phyloP scores from a whole-genome alignment of 2,329 filamentous ascomycete genomes.

The Zarea fungicola region DNA sequence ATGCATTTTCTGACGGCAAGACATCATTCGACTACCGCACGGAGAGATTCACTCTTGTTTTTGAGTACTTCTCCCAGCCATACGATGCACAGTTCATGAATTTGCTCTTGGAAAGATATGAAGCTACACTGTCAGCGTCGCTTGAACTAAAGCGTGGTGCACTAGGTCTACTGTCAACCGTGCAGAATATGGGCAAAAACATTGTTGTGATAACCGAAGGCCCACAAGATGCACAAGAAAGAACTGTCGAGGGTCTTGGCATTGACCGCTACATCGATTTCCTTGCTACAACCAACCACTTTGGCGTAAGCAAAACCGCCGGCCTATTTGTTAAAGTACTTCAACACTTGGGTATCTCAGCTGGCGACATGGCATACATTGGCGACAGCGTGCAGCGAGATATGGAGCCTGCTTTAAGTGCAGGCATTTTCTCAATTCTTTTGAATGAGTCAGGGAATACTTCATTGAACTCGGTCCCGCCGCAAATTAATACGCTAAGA shows the following conservation, averaged over 20 bases:
- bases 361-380: not conserved
- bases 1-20: slow-evolving; percentile 40
- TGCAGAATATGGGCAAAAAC: slow-evolving; percentile 32
- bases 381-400: not conserved
- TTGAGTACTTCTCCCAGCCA: slow-evolving; percentile 23
- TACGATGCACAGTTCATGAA: slow-evolving; percentile 27
- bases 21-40: slow-evolving; percentile 37
- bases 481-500: not conserved
- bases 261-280: not conserved
- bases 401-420: not conserved
- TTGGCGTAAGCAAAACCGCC: not conserved
- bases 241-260: slow-evolving; percentile 28
- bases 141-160: slow-evolving; percentile 34
- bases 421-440: not conserved
- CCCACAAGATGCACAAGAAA: slow-evolving; percentile 41
- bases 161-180: slow-evolving; percentile 25
- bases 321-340: not conserved
- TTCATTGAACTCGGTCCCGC: not conserved
- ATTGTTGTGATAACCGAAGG: slow-evolving; percentile 42
- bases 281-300: no score
- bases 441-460: not conserved
- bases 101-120: no score
- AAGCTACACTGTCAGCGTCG: no score
- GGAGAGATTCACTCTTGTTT: slow-evolving; percentile 23
- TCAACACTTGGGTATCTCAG: not conserved